Conservation (phyloP, 2,329 filamentous ascomycete genomes). For the Alternaria consortialis region DNA sequence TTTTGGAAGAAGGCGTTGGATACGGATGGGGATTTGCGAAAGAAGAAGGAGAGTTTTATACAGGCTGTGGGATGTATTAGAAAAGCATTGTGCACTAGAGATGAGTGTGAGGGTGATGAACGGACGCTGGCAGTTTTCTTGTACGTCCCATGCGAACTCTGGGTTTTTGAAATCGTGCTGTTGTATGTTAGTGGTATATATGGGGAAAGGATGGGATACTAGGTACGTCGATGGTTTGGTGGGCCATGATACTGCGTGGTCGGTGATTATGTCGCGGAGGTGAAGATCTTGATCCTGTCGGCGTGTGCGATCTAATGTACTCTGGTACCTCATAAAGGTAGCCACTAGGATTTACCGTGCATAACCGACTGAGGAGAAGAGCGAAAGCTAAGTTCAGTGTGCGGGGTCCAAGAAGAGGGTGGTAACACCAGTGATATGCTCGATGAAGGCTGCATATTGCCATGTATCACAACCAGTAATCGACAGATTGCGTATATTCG, state of each 20-base stretch:
- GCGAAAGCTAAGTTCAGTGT: neutral
- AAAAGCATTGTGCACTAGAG: neutral
- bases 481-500: neutral
- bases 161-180: neutral
- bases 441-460: neutral
- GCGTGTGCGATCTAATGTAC: neutral
- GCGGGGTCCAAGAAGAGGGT: neutral
- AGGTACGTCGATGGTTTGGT: neutral
- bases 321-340: neutral
- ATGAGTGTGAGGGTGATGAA: neutral
- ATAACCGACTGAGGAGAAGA: neutral
- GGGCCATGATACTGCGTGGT: neutral
- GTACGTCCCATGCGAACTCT: neutral
- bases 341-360: neutral
- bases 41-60: neutral
- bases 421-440: neutral
- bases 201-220: neutral
- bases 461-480: neutral
- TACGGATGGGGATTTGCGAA: neutral
- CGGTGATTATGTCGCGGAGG: neutral
- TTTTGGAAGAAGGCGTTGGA: no score
- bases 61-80: neutral
- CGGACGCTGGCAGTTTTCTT: neutral
- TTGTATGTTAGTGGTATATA: neutral
- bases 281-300: neutral